phyloP scores from a whole-genome alignment of 78 protist genomes.

The Goniomonas avonlea region DNA sequence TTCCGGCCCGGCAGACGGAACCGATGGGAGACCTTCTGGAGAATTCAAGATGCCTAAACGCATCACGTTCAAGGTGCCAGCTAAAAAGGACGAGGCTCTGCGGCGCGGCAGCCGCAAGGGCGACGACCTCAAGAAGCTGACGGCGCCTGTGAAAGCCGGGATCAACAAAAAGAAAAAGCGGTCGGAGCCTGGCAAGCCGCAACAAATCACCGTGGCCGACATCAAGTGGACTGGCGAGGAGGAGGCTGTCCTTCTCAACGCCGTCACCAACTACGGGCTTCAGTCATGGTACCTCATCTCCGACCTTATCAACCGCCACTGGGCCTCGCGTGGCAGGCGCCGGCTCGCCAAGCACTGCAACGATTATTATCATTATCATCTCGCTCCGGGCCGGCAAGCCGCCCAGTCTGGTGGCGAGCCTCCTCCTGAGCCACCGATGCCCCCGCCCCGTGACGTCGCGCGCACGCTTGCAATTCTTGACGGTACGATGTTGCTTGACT shows the following conservation, averaged over 20 bases:
- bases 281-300: neutral
- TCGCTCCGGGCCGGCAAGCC: neutral
- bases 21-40: neutral
- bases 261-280: neutral
- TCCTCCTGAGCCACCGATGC: neutral
- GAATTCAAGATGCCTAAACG: conserved; percentile 8
- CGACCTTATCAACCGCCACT: neutral
- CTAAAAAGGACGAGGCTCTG: neutral
- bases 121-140: neutral
- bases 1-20: neutral
- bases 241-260: neutral
- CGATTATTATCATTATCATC: neutral
- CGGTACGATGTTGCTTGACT: no score
- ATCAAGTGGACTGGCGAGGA: conserved; percentile 3
- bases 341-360: conserved; percentile 14
- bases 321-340: neutral
- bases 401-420: neutral
- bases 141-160: neutral
- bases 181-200: neutral
- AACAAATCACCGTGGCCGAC: neutral
- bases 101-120: neutral
- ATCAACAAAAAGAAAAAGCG: neutral
- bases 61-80: neutral
- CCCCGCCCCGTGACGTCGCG: neutral
- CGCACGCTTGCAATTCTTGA: no score